These are phyloP conservation scores for Russula emetica DNA, from an alignment of 768 basidiomycete species.

Conservation along the genomic window DNA sequence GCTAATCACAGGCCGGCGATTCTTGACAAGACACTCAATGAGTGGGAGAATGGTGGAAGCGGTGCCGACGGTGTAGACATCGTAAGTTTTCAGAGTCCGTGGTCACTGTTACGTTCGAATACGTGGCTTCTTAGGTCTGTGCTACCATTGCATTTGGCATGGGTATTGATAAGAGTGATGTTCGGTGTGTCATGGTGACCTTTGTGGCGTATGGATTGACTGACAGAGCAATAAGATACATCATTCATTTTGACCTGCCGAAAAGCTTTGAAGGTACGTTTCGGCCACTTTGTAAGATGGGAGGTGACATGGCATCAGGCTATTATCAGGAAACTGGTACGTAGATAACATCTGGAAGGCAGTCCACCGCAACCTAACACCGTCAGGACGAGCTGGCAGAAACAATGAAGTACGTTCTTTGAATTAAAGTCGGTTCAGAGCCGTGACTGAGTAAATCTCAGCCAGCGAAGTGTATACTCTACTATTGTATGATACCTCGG, in stretches of 20 bases:
- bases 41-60: slow-evolving; percentile 53
- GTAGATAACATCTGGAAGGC: slow-evolving; percentile 17
- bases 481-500: slow-evolving; percentile 58
- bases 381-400: slow-evolving; percentile 68
- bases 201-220: background rate
- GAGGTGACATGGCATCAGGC: slow-evolving; percentile 40
- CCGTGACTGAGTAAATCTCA: slow-evolving; percentile 32
- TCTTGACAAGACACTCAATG: slow-evolving; percentile 51
- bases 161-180: slow-evolving; percentile 81
- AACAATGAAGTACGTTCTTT: slow-evolving; percentile 56
- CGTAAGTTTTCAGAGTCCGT: slow-evolving; percentile 39
- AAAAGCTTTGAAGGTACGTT: slow-evolving; percentile 74
- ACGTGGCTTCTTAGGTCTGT: slow-evolving; percentile 48
- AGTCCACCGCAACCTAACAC: slow-evolving; percentile 13
- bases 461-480: slow-evolving; percentile 78
- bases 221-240: slow-evolving; percentile 44
- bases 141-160: slow-evolving; percentile 84
- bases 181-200: slow-evolving; percentile 43
- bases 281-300: background rate
- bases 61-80: slow-evolving; percentile 58
- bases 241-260: slow-evolving; percentile 78
- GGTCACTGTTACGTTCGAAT: no score
- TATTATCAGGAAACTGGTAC: slow-evolving; percentile 85
- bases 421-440: background rate
- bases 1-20: slow-evolving; percentile 38